Base-by-base conservation (phyloP, 2,329 filamentous ascomycete genomes). In the Penicillium sclerotiorum region DNA sequence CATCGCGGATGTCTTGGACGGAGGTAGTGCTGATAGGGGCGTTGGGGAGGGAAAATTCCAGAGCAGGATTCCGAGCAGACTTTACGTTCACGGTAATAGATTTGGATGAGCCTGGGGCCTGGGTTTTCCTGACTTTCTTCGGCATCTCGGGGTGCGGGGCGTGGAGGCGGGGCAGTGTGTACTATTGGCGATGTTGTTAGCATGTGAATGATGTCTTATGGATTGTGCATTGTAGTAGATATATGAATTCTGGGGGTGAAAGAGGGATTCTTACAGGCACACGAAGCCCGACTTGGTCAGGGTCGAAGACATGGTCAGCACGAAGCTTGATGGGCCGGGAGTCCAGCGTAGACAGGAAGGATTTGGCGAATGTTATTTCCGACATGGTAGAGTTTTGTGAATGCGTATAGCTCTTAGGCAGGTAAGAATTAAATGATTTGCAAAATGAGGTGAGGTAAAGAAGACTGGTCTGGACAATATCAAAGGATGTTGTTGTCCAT, bases 301-400 rank as follows among this genome's bases (percentile, higher is more conserved):
- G 85, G 67, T 96, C 90, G 73, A 93, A 89, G 71, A 95, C 86
- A 83, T 96, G 88, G 71, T 97, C 90, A 57, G 89, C 79, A n/a
- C 87, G 85, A 56, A 97, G 82, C 77, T 92, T 95, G 62, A 85
- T 72, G 7, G 91, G 88, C 42, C 87, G 85, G 53, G 85, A 82
- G 73, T 95, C 90, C 55, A 97, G 83, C 18, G 84, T 82, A 45
- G 85, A 78, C 60, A 99, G 85, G 73, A 95, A 96, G 25, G 84
- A 80, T 73, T 88, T 90, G 61, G 90, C 88, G 71, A 96, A 97
- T 43, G 84, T 77, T 53, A 92, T 74, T 80, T 96, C 92, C n/a
- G 87, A 80, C 88, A 92, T 92, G 58, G 52, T 68, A 56, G 22
- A 25, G 28, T 4, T 18, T 17, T 9, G n/a, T n/a, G 11, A 36